phyloP scores from a whole-genome alignment of 2,329 filamentous ascomycete genomes.

The Zymoseptoria pseudotritici region DNA sequence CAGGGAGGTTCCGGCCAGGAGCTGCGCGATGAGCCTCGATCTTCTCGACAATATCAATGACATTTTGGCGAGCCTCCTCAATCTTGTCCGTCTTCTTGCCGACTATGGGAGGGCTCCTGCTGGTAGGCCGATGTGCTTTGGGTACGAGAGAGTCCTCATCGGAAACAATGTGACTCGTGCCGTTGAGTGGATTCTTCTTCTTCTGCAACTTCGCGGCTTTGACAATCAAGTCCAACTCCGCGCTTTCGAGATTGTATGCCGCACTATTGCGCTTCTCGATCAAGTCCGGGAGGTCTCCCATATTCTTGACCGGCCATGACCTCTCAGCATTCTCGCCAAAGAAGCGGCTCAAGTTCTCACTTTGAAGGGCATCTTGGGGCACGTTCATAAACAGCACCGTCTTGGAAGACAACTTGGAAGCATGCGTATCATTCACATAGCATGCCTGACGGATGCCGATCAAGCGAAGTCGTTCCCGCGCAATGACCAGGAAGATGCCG shows the following conservation, averaged over 20 bases:
- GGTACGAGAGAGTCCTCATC: conserved; percentile 19
- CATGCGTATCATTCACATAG: conserved; percentile 37
- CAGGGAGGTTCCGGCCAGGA: conserved; percentile 48
- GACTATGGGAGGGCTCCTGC: conserved; percentile 61
- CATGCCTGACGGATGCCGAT: conserved; percentile 44
- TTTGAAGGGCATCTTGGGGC: conserved; percentile 27
- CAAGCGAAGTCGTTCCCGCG: conserved; percentile 40
- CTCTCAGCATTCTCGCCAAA: conserved; percentile 33
- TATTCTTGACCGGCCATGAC: conserved; percentile 41
- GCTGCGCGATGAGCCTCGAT: conserved; percentile 56
- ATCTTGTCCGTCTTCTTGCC: conserved; percentile 89
- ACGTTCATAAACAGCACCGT: conserved; percentile 45
- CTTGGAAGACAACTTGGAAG: conserved; percentile 39
- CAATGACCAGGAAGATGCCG: conserved; percentile 36
- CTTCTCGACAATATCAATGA: conserved; percentile 65
- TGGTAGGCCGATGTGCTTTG: conserved; percentile 50
- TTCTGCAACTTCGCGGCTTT: conserved; percentile 26
- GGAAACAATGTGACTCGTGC: neutral
- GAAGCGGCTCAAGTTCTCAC: conserved; percentile 25
- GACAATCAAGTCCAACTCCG: conserved; percentile 38
- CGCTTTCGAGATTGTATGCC: conserved; percentile 37
- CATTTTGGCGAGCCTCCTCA: conserved; percentile 69
- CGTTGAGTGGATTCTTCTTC: conserved; percentile 5
- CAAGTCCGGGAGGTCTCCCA: conserved; percentile 38
- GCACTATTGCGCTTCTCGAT: conserved; percentile 38